Conservation (phyloP, 129 eudicot species). For the Rutidosis leptorrhynchoides region DNA sequence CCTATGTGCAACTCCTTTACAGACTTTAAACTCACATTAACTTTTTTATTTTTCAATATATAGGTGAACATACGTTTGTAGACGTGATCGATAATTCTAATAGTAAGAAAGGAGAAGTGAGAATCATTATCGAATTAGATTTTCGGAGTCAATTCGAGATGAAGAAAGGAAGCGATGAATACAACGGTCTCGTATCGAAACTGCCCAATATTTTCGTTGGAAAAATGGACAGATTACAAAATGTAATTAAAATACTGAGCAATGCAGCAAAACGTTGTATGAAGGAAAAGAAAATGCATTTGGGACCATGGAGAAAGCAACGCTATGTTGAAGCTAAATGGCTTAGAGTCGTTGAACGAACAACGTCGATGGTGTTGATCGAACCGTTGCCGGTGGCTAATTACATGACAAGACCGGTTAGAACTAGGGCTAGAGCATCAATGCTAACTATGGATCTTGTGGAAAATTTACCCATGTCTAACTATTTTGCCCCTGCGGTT, state of each 20-base stretch:
- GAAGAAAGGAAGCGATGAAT: conserved; percentile 80
- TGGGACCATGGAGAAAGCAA: conserved; percentile 89
- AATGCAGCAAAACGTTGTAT: conserved; percentile 76
- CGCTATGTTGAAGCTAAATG: conserved; percentile 88
- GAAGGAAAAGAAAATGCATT: conserved; percentile 89
- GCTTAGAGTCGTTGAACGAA: conserved; percentile 54
- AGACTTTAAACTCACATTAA: no score
- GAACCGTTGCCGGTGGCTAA: conserved; percentile 22
- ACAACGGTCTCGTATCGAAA: conserved; percentile 45
- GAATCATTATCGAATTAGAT: conserved; percentile 67
- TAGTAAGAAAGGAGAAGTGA: conserved; percentile 52
- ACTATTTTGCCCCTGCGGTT: conserved; percentile 30
- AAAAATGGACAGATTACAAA: conserved; percentile 57
- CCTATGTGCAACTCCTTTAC: no score
- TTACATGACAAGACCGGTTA: conserved; percentile 26
- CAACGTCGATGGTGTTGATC: conserved; percentile 15
- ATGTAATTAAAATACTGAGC: conserved; percentile 52
- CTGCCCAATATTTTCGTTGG: conserved; percentile 76
- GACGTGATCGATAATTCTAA: conserved; percentile 62
- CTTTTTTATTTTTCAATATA: neutral
- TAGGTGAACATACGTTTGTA: conserved; percentile 79
- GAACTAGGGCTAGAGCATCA: conserved; percentile 45
- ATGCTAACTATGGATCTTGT: conserved; percentile 70
- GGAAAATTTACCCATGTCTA: conserved; percentile 43
- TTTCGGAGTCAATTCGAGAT: conserved; percentile 74